Evolutionary conservation across 1,139 yeast species (phyloP), one percentile per base, ranked within the genome.

Genomic region (Kodamaea sp.): DNA sequence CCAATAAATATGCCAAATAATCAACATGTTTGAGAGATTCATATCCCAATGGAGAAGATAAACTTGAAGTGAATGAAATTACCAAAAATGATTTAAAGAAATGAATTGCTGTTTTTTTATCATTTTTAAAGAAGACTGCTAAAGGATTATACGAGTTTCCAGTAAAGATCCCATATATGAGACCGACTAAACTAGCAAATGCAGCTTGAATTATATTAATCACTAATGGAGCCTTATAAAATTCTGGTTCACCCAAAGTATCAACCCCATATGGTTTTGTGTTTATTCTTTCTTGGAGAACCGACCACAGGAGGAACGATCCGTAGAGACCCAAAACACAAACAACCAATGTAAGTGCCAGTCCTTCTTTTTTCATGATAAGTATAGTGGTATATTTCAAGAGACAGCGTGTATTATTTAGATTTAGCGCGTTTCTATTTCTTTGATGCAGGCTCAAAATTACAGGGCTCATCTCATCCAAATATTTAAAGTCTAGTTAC

Each of bases 281-380:
- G 24, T 89, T 78, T 48, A 92, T 79, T 37, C 94, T 80, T 58
- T 92, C 98, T 55, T 92, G 97, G 10, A 90, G 73, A 28, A 87
- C 73, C 0, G 96, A 90, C 98, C 98, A 92, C 2, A 92, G 74
- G 28, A 92, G 64, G 54, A 92, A 92, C 29, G 96, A 82, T 1
- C 78, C 80, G 55, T 90, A 92, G 34, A 92, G 84, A 0, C 96
- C 96, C 1, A 63, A 49, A 0, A 84, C 79, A 52, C 90, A 84
- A 7, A 75, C 47, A 1, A 73, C 47, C 29, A 84, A 65, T 23
- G 71, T 63, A 11, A 54, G n/a, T 26, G 49, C 37, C 58, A 52
- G 58, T 15, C 60, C 57, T 23, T 49, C 46, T 36, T 53, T 46
- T 35, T 46, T 45, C 52, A 49, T 49, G 22, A 11, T 37, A 10